Base-by-base conservation (phyloP, 768 basidiomycete species). In the Pleurotus giganteus region DNA sequence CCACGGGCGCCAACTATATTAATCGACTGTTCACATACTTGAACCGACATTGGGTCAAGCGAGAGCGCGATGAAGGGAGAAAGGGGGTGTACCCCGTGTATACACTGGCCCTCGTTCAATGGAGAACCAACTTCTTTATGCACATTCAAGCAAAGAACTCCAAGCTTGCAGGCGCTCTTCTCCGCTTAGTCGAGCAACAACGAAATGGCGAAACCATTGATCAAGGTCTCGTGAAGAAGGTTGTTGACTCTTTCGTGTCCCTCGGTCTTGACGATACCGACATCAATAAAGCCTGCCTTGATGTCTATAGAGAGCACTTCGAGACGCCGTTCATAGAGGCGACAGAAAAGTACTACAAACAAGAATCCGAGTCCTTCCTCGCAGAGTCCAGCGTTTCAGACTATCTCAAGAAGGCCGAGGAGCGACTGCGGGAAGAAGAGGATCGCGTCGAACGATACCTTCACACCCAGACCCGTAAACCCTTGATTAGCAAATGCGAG, bases 1-100 rank as follows among this genome's bases (percentile, higher is more conserved):
- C 97, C 0, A 96, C 88, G 2, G 96, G 96, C 44, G 95, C 96
- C 1, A 94, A 91, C 66, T 98, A 97, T 68, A 93, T 98, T 72
- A 96, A 98, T 69, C 89, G 96, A 54, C 74, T 99, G 31, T 98
- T 98, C 76, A 95, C 93, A 2, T 98, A 98, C 74, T 81, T 99
- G 55, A 98, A 99, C 72, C 91, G 96, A 19, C 94, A 98, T 72
- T 99, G 97, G 97, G 96, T 99, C 41, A 96, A 95, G 75, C 82
- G 96, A 50, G 97, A 99, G 69, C 85, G 95, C 65, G 96, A 98
- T 63, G 96, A 98, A 69, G 97, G 97, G 13, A 79, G 95, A 63
- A 95, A 92, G 71, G 89, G 87, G 39, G 90, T 98, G 19, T 98
- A 98, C 73, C 86, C 86, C 1, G 92, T 99, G 17, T 98, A 98